Percentiles rank a stretch among this genome's conserved stretches.
Evolutionary conservation across 1,139 yeast species (phyloP).

Genomic region (Yamadazyma sp.): DNA sequence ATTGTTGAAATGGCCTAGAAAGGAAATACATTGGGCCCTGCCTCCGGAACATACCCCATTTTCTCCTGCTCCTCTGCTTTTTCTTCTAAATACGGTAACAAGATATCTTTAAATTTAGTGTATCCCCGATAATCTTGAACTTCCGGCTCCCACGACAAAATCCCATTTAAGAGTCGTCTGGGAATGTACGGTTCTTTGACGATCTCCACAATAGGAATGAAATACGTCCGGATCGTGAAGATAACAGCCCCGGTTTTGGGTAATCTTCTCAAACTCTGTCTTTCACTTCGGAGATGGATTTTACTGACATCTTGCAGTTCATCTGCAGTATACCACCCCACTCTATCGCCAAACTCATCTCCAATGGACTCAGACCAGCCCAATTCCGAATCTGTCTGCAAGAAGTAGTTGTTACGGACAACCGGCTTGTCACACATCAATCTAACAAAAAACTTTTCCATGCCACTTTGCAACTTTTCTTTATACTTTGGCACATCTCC

Average conservation of each 20-base stretch:
- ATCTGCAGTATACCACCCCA: slow-evolving; percentile 62
- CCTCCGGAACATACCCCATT: slow-evolving; percentile 39
- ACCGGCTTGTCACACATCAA: slow-evolving; percentile 57
- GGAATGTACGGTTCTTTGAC: slow-evolving; percentile 62
- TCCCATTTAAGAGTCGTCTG: slow-evolving; percentile 55
- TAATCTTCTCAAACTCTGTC: slow-evolving; percentile 67
- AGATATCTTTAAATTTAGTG: slow-evolving; percentile 50
- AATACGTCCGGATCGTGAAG: slow-evolving; percentile 65
- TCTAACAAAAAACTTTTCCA: slow-evolving; percentile 63
- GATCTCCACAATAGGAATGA: slow-evolving; percentile 52
- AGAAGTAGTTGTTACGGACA: slow-evolving; percentile 63
- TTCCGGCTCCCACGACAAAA: slow-evolving; percentile 57
- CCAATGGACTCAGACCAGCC: slow-evolving; percentile 70
- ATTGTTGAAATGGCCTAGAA: no score
- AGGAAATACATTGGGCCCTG: slow-evolving; percentile 44
- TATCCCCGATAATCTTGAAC: slow-evolving; percentile 62
- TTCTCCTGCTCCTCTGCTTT: slow-evolving; percentile 53
- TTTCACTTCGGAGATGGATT: slow-evolving; percentile 60
- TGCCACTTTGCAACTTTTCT: slow-evolving; percentile 56
- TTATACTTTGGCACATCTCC: slow-evolving; percentile 69
- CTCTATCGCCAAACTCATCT: slow-evolving; percentile 47
- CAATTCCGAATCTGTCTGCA: slow-evolving; percentile 61
- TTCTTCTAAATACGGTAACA: slow-evolving; percentile 54
- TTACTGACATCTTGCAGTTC: slow-evolving; percentile 44
- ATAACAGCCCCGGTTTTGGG: slow-evolving; percentile 61